Base-by-base conservation (phyloP, 208 protist genomes). In the Trypanosoma congolense region DNA sequence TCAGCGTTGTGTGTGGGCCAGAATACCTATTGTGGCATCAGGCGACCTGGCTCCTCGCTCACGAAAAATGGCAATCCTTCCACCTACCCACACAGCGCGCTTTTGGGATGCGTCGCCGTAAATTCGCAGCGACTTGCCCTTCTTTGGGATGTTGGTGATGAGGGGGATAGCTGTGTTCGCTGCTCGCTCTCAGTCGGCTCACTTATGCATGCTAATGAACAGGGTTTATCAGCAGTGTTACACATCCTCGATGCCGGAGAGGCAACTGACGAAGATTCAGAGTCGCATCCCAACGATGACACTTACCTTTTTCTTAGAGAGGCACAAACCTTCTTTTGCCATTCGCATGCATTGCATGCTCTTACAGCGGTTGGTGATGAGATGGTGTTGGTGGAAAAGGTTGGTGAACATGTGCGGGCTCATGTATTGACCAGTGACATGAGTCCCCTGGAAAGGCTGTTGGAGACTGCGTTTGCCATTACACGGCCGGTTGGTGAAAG, bases 151-250 rank as follows among this genome's bases (percentile, higher is more conserved):
- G 35, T 73, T 31, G 76, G 63, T 4, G 29, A 49, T 14, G 85
- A 88, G 68, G 85, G 85, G 65, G 77, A 86, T 56, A 60, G 47
- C 1, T 79, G 73, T 57, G 33, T 85, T 28, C 58, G 68, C 56
- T 66, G 64, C 58, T 45, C 75, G 2, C 73, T 77, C 56, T 83
- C 84, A 1, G 56, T 83, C 5, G 70, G 66, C n/a, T 74, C 80
- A 8, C 77, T 85, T 28, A 18, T 70, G 35, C 56, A 78, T 28
- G 50, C 42, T 30, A 54, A 50, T 24, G 41, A 42, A 22, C 57
- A 65, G 33, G 49, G 31, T 25, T 18, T 53, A 2, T 46, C 58
- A 41, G 57, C 44, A 2, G 41, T 72, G 10, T 38, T 72, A 22
- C 65, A 72, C 2, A 22, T 66, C 16, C 43, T 62, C 26, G 49